A percentile compares a stretch with the other conserved stretches of the same genome.
These are phyloP conservation scores for Backusella tuberculispora DNA, from an alignment of 192 early-diverging fungal species.

Conservation along the genomic window DNA sequence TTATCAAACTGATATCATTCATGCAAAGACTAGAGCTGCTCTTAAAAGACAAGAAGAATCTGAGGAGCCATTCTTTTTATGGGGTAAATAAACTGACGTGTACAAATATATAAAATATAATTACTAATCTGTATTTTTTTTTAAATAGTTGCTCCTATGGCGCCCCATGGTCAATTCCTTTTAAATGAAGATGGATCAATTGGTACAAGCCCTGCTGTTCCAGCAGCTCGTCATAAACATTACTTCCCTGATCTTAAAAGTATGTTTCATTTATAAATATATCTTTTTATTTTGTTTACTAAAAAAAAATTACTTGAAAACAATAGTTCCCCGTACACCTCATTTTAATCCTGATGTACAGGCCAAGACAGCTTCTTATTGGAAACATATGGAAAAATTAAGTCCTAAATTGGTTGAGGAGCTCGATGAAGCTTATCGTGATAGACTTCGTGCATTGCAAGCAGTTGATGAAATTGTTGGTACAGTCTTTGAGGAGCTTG, in stretches of 20 bases:
- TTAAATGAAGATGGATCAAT: conserved; percentile 26
- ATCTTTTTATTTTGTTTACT: neutral
- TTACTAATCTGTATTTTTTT: conserved; percentile 40
- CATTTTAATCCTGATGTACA: conserved; percentile 59
- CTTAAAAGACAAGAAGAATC: conserved; percentile 46
- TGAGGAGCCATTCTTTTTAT: conserved; percentile 46
- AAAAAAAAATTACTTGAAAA: neutral
- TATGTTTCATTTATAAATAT: neutral
- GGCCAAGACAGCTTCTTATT: conserved; percentile 56
- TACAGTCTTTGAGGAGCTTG: conserved; percentile 52
- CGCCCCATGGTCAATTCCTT: conserved; percentile 61
- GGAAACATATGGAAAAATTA: conserved; percentile 50
- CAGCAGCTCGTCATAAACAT: conserved; percentile 60
- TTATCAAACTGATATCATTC: conserved; percentile 62
- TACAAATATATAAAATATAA: neutral
- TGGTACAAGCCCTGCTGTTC: conserved; percentile 53
- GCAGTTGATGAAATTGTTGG: conserved; percentile 68
- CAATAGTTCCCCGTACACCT: conserved; percentile 52
- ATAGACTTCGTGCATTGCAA: conserved; percentile 58
- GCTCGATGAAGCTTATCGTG: conserved; percentile 57
- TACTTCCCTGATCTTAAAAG: conserved; percentile 55
- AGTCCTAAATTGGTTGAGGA: conserved; percentile 39
- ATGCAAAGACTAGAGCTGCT: conserved; percentile 51
- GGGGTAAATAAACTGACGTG: conserved; percentile 29
- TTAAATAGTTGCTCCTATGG: conserved; percentile 60